Conservation (phyloP, 176 grass and related monocot genomes). For the Oryza coarctata region DNA sequence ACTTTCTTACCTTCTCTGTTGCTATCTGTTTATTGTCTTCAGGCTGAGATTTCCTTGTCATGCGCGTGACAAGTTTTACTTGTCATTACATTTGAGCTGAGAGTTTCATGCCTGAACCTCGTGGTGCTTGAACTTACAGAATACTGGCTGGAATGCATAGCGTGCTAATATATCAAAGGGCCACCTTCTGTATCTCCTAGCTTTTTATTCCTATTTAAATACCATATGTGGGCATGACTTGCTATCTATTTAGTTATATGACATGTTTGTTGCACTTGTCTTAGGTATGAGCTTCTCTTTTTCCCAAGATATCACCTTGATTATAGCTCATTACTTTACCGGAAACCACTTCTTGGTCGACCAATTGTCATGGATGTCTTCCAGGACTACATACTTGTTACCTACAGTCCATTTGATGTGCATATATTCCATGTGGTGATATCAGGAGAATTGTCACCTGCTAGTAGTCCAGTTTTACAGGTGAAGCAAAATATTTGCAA, state of each 20-base stretch:
- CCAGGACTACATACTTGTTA: slow-evolving; percentile 91
- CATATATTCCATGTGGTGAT: slow-evolving; percentile 97
- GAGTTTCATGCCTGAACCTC: slow-evolving; percentile 1
- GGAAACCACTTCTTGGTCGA: slow-evolving; percentile 76
- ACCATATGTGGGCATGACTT: slow-evolving; percentile 19
- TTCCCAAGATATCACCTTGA: slow-evolving; percentile 99
- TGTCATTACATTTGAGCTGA: background rate
- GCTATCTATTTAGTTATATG: slow-evolving; percentile 39
- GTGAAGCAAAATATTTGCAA: slow-evolving; percentile 40
- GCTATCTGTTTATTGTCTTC: slow-evolving; percentile 10
- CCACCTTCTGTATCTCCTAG: background rate
- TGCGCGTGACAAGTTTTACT: background rate
- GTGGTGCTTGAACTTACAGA: slow-evolving; percentile 20
- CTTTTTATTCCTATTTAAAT: background rate
- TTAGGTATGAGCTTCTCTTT: slow-evolving; percentile 95
- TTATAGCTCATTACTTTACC: slow-evolving; percentile 89
- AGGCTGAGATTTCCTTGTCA: background rate
- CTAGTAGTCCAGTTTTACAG: slow-evolving; percentile 84
- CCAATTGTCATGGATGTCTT: slow-evolving; percentile 98
- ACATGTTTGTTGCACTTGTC: slow-evolving; percentile 34
- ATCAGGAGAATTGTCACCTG: slow-evolving; percentile 75
- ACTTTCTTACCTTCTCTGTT: slow-evolving; percentile 15
- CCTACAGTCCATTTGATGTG: slow-evolving; percentile 97
- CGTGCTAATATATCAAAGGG: slow-evolving; percentile 14
- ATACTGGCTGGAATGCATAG: background rate